Evolutionary conservation across 1,139 yeast species (phyloP), one percentile per base, ranked within the genome.

Genomic region (Arxiozyma telluris): DNA sequence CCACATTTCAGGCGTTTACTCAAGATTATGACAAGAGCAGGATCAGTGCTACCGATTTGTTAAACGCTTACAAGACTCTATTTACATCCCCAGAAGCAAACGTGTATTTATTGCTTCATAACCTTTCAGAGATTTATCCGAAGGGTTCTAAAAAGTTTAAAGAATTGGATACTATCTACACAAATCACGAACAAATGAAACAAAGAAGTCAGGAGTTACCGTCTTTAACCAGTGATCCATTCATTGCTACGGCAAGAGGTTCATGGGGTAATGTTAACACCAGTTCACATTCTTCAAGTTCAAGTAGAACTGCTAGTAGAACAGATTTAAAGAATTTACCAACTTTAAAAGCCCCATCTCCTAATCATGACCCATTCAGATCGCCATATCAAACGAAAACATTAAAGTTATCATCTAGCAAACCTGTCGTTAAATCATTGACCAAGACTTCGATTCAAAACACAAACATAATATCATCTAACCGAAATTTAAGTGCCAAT

Each of bases 51-150:
- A 59, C 66, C 5, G 82, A 78, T 18, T 69, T 89, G 41, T 65
- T 80, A 17, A 61, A 65, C 1, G 70, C 74, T n/a, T 87, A 84
- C 66, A 71, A 74, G 51, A 66, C 71, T 2, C 64, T 90, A 21
- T 88, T 89, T 62, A 63, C 59, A 15, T 57, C 66, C 18, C 59
- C 63, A 1, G 69, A 71, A 42, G 77, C 77, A 21, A 88, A 85
- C 53, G 69, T 82, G 21, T 73, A 75, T 50, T 66, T 84, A 20
- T 69, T 85, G 50, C 59, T 84, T 11, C 77, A 75, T 54, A 90
- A 84, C 59, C 72, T 83, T 54, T 71, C 82, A 1, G 83, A 81
- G 57, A 68, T 84, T 17, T 80, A 76, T 61, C 76, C 83, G 0
- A 64, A 67, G 48, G 64, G 64, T 47, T 67, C 79, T 0, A 54